Conservation (phyloP, 2,329 filamentous ascomycete species). For the Teratosphaeria epicoccoides region DNA sequence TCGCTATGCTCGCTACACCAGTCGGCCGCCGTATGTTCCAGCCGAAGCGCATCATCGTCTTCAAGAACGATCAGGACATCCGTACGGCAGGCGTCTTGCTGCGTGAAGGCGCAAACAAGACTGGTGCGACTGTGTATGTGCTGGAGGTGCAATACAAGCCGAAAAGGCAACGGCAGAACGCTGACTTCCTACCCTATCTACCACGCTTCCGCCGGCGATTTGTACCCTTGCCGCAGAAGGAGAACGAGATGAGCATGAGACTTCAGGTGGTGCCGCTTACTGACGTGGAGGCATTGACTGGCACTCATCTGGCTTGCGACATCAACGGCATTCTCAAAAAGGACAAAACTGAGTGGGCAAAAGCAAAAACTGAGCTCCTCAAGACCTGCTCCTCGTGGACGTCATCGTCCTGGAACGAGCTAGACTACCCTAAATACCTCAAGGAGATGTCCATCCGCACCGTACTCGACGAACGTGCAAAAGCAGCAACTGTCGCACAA, state of each 20-base stretch:
- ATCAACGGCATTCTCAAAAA: constrained; percentile 29
- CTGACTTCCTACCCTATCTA: constrained; percentile 79
- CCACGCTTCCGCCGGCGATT: constrained; percentile 58
- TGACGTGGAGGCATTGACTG: constrained; percentile 78
- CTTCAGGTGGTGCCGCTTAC: constrained; percentile 58
- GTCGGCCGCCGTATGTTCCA: constrained; percentile 71
- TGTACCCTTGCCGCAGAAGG: constrained; percentile 54
- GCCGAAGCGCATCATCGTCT: constrained; percentile 67
- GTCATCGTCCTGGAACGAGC: constrained; percentile 67
- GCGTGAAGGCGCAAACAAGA: constrained; percentile 58
- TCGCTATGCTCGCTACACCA: constrained; percentile 65
- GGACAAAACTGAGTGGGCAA: constrained; percentile 39
- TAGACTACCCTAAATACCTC: constrained; percentile 63
- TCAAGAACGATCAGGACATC: constrained; percentile 65
- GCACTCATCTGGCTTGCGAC: constrained; percentile 41
- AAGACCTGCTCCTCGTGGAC: constrained; percentile 65
- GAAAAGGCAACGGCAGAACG: constrained; percentile 60
- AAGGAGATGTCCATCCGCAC: constrained; percentile 76
- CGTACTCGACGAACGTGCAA: constrained; percentile 59
- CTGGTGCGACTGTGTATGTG: constrained; percentile 61
- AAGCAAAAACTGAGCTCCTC: constrained; percentile 58
- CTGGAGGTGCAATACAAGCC: constrained; percentile 60
- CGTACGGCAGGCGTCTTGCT: constrained; percentile 73
- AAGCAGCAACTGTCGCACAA: constrained; percentile 53
- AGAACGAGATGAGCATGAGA: constrained; percentile 58